Evolutionary conservation across 2,329 filamentous ascomycete genomes (phyloP).

Genomic region (Bimuria novae-zelandiae): DNA sequence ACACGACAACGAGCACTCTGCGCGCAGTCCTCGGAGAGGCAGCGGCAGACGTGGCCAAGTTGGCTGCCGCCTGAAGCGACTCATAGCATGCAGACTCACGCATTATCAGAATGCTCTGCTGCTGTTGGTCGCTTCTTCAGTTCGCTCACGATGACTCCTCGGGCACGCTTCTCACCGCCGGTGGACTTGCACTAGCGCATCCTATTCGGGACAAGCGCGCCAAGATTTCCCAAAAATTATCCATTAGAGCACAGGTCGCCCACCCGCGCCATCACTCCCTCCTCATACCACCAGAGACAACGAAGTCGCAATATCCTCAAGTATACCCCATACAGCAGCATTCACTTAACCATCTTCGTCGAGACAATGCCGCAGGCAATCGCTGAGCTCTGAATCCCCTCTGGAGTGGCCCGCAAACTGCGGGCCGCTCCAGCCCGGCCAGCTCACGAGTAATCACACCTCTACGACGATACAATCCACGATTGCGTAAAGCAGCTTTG

Average conservation of each 20-base stretch:
- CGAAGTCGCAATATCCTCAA: constrained; percentile 42
- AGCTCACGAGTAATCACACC: constrained; percentile 76
- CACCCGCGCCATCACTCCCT: constrained; percentile 32
- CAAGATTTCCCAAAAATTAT: constrained; percentile 26
- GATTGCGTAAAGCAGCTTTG: constrained; percentile 43
- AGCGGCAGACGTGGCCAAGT: too few relatives aligned
- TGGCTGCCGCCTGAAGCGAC: not conserved
- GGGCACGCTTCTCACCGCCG: constrained; percentile 24
- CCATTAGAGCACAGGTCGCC: not conserved
- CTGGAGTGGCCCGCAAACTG: constrained; percentile 67
- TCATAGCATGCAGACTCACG: not conserved
- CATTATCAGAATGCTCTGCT: not conserved
- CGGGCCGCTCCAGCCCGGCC: constrained; percentile 76
- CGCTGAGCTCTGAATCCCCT: constrained; percentile 79
- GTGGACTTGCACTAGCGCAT: constrained; percentile 18
- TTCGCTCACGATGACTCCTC: constrained; percentile 16
- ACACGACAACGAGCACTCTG: constrained; percentile 9
- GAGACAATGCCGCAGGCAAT: constrained; percentile 55
- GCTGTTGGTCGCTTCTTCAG: not conserved
- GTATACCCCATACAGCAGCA: constrained; percentile 23
- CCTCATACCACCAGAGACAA: constrained; percentile 45
- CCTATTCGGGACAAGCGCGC: constrained; percentile 12
- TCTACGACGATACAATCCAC: constrained; percentile 48
- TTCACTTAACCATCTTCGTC: constrained; percentile 45
- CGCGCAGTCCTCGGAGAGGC: not conserved